Conservation (phyloP, 2,329 filamentous ascomycete species). For the Dryadomyces sulphureus region DNA sequence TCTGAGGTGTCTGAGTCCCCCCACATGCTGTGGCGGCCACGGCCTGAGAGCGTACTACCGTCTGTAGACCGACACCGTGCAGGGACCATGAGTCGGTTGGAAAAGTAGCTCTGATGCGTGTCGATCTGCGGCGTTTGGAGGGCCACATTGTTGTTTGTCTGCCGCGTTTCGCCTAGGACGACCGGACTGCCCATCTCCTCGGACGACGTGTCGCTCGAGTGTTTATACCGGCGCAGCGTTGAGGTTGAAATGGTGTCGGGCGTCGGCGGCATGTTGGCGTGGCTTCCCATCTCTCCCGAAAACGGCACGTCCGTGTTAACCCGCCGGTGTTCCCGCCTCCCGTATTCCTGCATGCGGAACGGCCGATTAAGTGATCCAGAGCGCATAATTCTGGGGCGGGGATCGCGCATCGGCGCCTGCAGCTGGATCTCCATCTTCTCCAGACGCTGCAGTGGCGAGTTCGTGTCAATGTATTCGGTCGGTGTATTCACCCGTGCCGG, state of each 20-base stretch:
- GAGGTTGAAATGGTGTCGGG: slow-evolving; percentile 45
- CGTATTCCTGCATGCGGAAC: slow-evolving; percentile 14
- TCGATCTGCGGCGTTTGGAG: slow-evolving; percentile 12
- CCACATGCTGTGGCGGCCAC: slow-evolving; percentile 19
- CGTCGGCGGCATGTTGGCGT: slow-evolving; percentile 37
- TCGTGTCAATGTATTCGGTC: slow-evolving; percentile 26
- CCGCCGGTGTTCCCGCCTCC: slow-evolving; percentile 31
- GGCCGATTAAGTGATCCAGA: slow-evolving; percentile 11
- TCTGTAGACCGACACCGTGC: slow-evolving; percentile 31
- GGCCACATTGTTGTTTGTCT: too few species aligned
- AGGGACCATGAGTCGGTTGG: slow-evolving; percentile 17
- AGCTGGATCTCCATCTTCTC: slow-evolving; percentile 25
- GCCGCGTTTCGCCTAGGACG: too few species aligned
- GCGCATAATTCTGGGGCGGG: too few species aligned
- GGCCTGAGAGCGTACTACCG: slow-evolving; percentile 26
- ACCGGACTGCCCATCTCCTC: slow-evolving; percentile 18
- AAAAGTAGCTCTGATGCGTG: slow-evolving; percentile 13
- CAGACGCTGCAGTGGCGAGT: slow-evolving; percentile 35
- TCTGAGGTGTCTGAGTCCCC: slow-evolving; percentile 29
- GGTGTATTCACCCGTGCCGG: slow-evolving; percentile 28
- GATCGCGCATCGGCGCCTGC: slow-evolving; percentile 13
- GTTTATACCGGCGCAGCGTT: slow-evolving; percentile 33
- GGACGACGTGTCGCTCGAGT: slow-evolving; percentile 32
- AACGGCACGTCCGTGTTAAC: slow-evolving; percentile 32
- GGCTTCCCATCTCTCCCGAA: slow-evolving; percentile 23